phyloP scores from a whole-genome alignment of 164 flowering plant species.

The Chimonanthus salicifolius region DNA sequence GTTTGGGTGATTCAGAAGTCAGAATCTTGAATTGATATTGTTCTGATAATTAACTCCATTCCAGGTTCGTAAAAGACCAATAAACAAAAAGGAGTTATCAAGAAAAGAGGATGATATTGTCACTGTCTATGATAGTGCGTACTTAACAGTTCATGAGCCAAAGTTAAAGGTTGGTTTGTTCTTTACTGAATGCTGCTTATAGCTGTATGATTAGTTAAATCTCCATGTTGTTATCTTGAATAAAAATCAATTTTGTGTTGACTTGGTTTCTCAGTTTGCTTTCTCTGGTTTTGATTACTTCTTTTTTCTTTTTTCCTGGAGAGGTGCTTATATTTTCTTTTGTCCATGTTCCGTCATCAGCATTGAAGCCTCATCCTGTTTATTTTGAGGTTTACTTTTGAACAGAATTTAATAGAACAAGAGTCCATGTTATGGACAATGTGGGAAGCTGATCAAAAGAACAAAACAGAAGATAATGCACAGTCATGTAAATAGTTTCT shows the following conservation, averaged over 20 bases:
- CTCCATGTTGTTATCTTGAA: not conserved
- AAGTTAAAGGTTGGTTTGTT: conserved; percentile 68
- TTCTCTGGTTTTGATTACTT: too few relatives aligned
- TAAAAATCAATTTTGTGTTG: not conserved
- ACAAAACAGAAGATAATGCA: too few relatives aligned
- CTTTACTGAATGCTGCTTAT: conserved; percentile 1
- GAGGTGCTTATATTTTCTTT: too few relatives aligned
- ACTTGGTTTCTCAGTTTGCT: too few relatives aligned
- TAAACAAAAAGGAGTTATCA: conserved; percentile 85
- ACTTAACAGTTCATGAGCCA: conserved; percentile 84
- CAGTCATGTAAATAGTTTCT: too few relatives aligned
- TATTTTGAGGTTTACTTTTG: too few relatives aligned
- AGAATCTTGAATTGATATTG: not conserved
- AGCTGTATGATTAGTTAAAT: not conserved
- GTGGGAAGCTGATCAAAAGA: too few relatives aligned
- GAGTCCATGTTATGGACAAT: too few relatives aligned
- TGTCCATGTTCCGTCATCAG: too few relatives aligned
- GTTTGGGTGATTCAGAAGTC: not conserved
- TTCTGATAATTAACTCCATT: conserved; percentile 2
- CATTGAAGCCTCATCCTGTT: too few relatives aligned
- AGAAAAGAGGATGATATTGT: conserved; percentile 94
- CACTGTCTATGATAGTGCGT: conserved; percentile 52
- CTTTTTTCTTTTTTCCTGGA: too few relatives aligned
- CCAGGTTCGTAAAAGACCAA: conserved; percentile 95
- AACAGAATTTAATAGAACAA: too few relatives aligned